A percentile compares a stretch with the other conserved stretches of the same genome.
These are phyloP conservation scores for Collybiopsis luxurians DNA, from an alignment of 768 basidiomycete genomes.

Conservation along the genomic window DNA sequence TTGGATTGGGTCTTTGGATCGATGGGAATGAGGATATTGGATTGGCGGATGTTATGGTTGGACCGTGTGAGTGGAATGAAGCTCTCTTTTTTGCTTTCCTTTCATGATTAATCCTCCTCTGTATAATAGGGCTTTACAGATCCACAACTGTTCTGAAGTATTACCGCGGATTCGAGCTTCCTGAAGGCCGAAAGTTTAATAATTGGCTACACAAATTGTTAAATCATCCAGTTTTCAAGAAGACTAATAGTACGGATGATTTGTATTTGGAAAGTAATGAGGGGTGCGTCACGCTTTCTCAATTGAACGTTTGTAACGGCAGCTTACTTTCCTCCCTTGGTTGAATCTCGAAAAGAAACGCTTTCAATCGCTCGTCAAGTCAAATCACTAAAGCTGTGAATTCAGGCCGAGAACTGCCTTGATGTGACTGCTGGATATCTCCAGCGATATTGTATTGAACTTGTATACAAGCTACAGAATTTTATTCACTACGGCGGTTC, in stretches of 20 bases:
- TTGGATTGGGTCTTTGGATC: constrained; percentile 58
- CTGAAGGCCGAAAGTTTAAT: constrained; percentile 43
- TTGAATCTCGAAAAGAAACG: constrained; percentile 46
- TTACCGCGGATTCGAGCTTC: constrained; percentile 65
- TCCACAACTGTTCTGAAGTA: constrained; percentile 50
- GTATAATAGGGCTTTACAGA: constrained; percentile 54
- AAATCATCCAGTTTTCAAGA: constrained; percentile 58
- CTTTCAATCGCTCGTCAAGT: constrained; percentile 74
- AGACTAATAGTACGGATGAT: constrained; percentile 65
- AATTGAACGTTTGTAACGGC: not conserved
- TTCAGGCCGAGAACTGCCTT: constrained; percentile 59
- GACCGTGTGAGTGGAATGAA: constrained; percentile 55
- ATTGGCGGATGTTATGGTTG: constrained; percentile 66
- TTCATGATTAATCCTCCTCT: not conserved
- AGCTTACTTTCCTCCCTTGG: not conserved
- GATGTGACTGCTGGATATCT: no score
- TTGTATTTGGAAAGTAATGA: constrained; percentile 74
- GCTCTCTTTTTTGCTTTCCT: not conserved
- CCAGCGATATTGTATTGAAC: no score
- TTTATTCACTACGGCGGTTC: no score
- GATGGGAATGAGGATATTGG: constrained; percentile 51
- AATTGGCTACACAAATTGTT: constrained; percentile 55
- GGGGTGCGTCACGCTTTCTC: constrained; percentile 35
- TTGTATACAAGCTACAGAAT: no score
- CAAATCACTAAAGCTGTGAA: constrained; percentile 78